Evolutionary conservation across 2,329 filamentous ascomycete genomes (phyloP).

Genomic region (Erysiphe neolycopersici): DNA sequence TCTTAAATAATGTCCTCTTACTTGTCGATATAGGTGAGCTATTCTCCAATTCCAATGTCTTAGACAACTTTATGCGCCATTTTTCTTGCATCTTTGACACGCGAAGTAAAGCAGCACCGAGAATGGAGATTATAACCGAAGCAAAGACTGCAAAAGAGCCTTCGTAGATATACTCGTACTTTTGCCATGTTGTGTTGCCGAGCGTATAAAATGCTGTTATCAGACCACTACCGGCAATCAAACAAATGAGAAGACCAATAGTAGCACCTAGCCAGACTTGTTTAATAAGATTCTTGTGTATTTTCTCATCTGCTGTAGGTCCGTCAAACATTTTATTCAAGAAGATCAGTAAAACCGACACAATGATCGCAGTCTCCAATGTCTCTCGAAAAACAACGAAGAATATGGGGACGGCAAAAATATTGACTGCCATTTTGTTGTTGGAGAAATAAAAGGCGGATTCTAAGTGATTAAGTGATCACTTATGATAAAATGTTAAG

Average conservation of each 20-base stretch:
- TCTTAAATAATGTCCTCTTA: slow-evolving; percentile 23
- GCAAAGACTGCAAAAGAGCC: slow-evolving; percentile 53
- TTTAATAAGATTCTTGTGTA: slow-evolving; percentile 40
- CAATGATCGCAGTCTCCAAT: slow-evolving; percentile 59
- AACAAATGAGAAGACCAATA: slow-evolving; percentile 25
- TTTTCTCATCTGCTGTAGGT: slow-evolving; percentile 28
- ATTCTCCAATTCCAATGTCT: slow-evolving; percentile 28
- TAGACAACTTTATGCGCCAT: slow-evolving; percentile 61
- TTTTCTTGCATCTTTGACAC: slow-evolving; percentile 65
- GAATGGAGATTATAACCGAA: slow-evolving; percentile 51
- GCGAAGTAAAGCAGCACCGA: slow-evolving; percentile 56
- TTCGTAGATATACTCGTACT: slow-evolving; percentile 54
- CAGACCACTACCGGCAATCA: slow-evolving; percentile 30
- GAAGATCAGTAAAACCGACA: slow-evolving; percentile 67
- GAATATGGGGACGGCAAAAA: slow-evolving; percentile 55
- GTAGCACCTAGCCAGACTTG: slow-evolving; percentile 32
- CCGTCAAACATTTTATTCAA: slow-evolving; percentile 53
- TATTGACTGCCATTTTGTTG: slow-evolving; percentile 17
- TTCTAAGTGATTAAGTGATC: too few species aligned
- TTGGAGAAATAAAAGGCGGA: too few species aligned
- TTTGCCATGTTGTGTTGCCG: slow-evolving; percentile 37
- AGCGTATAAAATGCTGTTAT: slow-evolving; percentile 41
- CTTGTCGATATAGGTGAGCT: background rate
- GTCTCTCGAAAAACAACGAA: slow-evolving; percentile 62
- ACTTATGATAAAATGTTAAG: too few species aligned